A percentile compares a stretch with the other conserved stretches of the same genome.
Evolutionary conservation across 225 moss, liverwort and hornwort species (phyloP).

Genomic region (Physcomitrellopsis africana): DNA sequence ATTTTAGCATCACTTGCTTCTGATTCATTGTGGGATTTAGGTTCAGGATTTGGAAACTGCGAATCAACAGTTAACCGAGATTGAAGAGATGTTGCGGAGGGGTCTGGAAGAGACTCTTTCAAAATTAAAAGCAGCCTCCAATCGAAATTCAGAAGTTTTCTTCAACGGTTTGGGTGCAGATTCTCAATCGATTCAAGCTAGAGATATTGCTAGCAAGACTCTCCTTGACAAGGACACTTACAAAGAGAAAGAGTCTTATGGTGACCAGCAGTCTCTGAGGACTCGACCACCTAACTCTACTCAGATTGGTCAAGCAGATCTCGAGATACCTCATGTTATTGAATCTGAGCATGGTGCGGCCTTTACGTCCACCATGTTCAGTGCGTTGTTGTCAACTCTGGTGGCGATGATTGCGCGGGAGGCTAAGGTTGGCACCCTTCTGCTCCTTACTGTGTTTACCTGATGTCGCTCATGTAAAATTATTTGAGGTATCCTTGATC

Average conservation of each 20-base stretch:
- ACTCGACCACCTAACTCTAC: conserved; percentile 13
- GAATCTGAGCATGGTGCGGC: conserved; percentile 56
- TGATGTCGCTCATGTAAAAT: not conserved
- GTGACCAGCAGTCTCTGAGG: conserved; percentile 26
- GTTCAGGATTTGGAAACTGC: conserved; percentile 51
- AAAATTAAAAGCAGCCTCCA: conserved; percentile 40
- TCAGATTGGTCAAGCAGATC: conserved; percentile 20
- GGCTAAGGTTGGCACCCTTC: conserved; percentile 48
- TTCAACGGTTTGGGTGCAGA: not conserved
- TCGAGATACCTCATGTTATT: conserved; percentile 22
- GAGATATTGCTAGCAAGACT: conserved; percentile 56
- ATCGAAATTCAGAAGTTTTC: conserved; percentile 21
- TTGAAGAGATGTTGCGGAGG: conserved; percentile 42
- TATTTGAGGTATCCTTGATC: not conserved
- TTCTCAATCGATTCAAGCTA: conserved; percentile 33
- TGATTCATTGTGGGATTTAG: conserved; percentile 36
- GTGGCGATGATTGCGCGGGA: conserved; percentile 75
- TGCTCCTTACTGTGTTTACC: conserved; percentile 2
- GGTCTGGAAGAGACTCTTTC: conserved; percentile 45
- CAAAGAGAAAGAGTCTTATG: conserved; percentile 29
- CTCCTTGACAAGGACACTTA: conserved; percentile 46
- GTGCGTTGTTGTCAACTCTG: conserved; percentile 67
- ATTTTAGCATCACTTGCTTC: conserved; percentile 16
- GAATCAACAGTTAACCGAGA: conserved; percentile 48
- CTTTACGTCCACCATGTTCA: conserved; percentile 71